Evolutionary conservation across 805 yeast species (phyloP).

Genomic region (Scheffersomyces stipitis): DNA sequence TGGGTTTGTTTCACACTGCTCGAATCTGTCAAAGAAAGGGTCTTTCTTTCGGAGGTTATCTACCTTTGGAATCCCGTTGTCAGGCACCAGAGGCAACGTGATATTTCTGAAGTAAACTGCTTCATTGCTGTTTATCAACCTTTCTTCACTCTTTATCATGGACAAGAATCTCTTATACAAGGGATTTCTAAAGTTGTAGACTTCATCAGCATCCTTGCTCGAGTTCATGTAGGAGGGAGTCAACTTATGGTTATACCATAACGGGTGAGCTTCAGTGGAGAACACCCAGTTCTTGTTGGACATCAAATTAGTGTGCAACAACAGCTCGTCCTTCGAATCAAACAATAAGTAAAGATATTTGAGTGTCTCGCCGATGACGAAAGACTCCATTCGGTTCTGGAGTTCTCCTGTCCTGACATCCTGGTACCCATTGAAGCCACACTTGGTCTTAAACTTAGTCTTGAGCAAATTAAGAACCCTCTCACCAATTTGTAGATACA

Average conservation of each 20-base stretch:
- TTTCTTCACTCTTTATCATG: slow-evolving; percentile 5
- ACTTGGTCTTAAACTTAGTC: slow-evolving; percentile 51
- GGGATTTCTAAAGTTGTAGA: slow-evolving; percentile 5
- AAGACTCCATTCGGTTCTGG: slow-evolving; percentile 89
- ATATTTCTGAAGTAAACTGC: slow-evolving; percentile 12
- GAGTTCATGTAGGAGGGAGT: slow-evolving; percentile 6
- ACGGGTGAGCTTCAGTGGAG: slow-evolving; percentile 90
- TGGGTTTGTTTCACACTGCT: slow-evolving; percentile 33
- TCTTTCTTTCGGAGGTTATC: slow-evolving; percentile 10
- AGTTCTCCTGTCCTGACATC: slow-evolving; percentile 60
- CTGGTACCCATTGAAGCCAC: slow-evolving; percentile 81
- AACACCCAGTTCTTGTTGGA: slow-evolving; percentile 53
- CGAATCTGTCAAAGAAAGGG: slow-evolving; percentile 18
- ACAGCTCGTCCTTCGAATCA: slow-evolving; percentile 57
- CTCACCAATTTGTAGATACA: slow-evolving; percentile 75
- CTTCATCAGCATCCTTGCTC: slow-evolving; percentile 5
- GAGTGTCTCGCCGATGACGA: slow-evolving; percentile 82
- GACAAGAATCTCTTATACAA: slow-evolving; percentile 9
- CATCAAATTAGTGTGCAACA: slow-evolving; percentile 35
- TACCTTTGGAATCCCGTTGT: slow-evolving; percentile 10
- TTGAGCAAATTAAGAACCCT: slow-evolving; percentile 57
- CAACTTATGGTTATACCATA: slow-evolving; percentile 56
- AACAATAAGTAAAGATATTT: slow-evolving; percentile 80
- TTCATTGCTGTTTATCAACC: slow-evolving; percentile 4
- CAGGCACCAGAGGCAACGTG: slow-evolving; percentile 10